Percentiles rank a stretch among this genome's conserved stretches.
phyloP scores from a whole-genome alignment of 1,284 basidiomycete genomes.

The Sanghuangporus sanghuang region DNA sequence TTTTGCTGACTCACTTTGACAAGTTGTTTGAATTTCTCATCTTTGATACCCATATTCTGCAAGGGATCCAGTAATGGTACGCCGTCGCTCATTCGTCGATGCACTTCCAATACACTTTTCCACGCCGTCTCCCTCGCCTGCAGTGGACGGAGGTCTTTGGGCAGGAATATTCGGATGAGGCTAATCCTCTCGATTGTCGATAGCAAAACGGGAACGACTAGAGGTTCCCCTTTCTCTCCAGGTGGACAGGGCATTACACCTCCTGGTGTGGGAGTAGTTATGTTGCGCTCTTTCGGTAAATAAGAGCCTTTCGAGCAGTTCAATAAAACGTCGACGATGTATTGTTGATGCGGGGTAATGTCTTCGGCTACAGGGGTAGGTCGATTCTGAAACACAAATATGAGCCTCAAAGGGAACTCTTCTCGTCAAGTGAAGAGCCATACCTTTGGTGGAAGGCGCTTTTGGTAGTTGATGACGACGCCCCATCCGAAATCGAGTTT shows the following conservation, averaged over 20 bases:
- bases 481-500: conserved; percentile 97
- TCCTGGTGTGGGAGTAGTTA: conserved; percentile 49
- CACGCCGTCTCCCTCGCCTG: conserved; percentile 79
- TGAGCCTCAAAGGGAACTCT: background rate
- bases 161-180: conserved; percentile 83
- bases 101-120: conserved; percentile 88
- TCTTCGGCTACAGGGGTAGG: conserved; percentile 59
- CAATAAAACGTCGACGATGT: conserved; percentile 91
- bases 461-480: conserved; percentile 88
- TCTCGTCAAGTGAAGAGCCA: conserved; percentile 16
- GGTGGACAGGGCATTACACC: conserved; percentile 70
- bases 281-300: conserved; percentile 58
- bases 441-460: conserved; percentile 73
- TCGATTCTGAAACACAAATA: conserved; percentile 36
- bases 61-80: conserved; percentile 89
- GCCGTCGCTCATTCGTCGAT: conserved; percentile 84
- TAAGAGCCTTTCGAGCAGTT: conserved; percentile 69
- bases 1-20: conserved; percentile 52
- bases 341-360: conserved; percentile 81
- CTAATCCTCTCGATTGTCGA: conserved; percentile 86
- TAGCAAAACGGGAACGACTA: conserved; percentile 87
- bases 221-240: conserved; percentile 72
- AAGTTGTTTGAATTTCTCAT: conserved; percentile 87
- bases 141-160: conserved; percentile 82
- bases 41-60: conserved; percentile 94